Evolutionary conservation across 1,284 basidiomycete genomes (phyloP), one percentile per base, ranked within the genome.

Genomic region (Trichosporon coremiiforme): DNA sequence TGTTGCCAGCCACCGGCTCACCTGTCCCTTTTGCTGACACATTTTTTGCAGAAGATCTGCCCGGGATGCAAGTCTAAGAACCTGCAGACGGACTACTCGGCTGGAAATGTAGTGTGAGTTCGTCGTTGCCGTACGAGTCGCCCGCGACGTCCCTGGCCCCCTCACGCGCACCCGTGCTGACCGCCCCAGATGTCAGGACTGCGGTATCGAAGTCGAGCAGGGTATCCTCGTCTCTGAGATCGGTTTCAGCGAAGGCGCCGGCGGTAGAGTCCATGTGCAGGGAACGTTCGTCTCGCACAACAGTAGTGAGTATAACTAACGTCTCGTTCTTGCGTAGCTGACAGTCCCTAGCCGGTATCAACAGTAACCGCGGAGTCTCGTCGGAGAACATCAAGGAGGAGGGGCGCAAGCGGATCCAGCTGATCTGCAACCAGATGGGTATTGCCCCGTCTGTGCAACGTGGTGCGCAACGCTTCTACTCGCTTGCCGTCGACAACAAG

Each of bases 211-310:
- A 17, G 87, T 97, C 13, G 95, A 98, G 82, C 93, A 98, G 84
- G 95, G 94, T 78, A 90, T 92, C 8, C 96, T 99, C 74, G 94
- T 98, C 15, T 93, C 91, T 75, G 90, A 98, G 80, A 89, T 99
- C 71, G 90, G 91, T 0, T 99, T 99, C 78, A 94, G 94, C 29
- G 97, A 99, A 85, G 93, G 92, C 9, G 89, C 91, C 7, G 89
- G 89, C 62, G 97, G 97, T 36, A 94, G 94, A 12, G 94, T 96
- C 0, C 93, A 97, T 85, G 95, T 98, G 0, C 93, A 96, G 79
- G 97, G 97, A 20, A 91, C 92, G 15, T 97, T 93, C 79, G 92
- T 99, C n/a, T 92, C 89, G 0, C 90, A 93, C 76, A 91, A 93
- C 70, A 90, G 94, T 68, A 95, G 95, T 98, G 78, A 82, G 93